Evolutionary conservation across 805 yeast genomes (phyloP).

Genomic region (Candida sanyiensis): DNA sequence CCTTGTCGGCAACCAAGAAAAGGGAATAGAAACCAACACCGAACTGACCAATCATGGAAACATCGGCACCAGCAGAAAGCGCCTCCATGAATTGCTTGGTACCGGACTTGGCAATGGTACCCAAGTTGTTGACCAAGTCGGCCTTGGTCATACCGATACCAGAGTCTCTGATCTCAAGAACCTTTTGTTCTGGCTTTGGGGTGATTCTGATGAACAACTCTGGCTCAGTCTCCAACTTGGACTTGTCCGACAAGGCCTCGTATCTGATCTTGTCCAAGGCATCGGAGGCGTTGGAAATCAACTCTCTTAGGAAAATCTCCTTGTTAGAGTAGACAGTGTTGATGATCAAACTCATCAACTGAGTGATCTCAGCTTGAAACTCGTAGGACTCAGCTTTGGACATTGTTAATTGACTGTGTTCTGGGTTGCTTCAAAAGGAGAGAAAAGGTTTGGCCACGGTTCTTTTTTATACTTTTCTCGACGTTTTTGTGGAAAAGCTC

Average conservation of each 20-base stretch:
- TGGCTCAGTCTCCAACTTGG: slow-evolving; percentile 89
- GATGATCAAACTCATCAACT: slow-evolving; percentile 99
- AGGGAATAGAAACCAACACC: slow-evolving; percentile 99
- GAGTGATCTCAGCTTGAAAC: slow-evolving; percentile 99
- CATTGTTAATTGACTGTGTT: slow-evolving; percentile 6
- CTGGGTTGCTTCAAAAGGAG: background rate
- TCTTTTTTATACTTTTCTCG: slow-evolving; percentile 8
- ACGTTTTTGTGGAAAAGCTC: slow-evolving; percentile 6
- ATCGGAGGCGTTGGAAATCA: slow-evolving; percentile 98
- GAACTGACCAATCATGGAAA: slow-evolving; percentile 99
- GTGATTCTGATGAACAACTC: slow-evolving; percentile 96
- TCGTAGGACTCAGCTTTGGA: slow-evolving; percentile 69
- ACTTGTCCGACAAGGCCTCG: slow-evolving; percentile 89
- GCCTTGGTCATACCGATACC: slow-evolving; percentile 99
- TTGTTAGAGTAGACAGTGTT: slow-evolving; percentile 99
- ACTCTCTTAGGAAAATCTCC: slow-evolving; percentile 98
- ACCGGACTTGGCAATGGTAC: slow-evolving; percentile 99
- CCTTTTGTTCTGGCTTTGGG: slow-evolving; percentile 91
- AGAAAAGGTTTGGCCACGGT: background rate
- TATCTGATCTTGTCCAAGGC: slow-evolving; percentile 98
- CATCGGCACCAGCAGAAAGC: slow-evolving; percentile 98
- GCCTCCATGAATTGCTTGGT: slow-evolving; percentile 99
- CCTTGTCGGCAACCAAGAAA: slow-evolving; percentile 98
- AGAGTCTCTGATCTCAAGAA: slow-evolving; percentile 95
- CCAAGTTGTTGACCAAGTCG: slow-evolving; percentile 96